Conservation (phyloP, 2,329 filamentous ascomycete genomes). For the Cytospora piceae region DNA sequence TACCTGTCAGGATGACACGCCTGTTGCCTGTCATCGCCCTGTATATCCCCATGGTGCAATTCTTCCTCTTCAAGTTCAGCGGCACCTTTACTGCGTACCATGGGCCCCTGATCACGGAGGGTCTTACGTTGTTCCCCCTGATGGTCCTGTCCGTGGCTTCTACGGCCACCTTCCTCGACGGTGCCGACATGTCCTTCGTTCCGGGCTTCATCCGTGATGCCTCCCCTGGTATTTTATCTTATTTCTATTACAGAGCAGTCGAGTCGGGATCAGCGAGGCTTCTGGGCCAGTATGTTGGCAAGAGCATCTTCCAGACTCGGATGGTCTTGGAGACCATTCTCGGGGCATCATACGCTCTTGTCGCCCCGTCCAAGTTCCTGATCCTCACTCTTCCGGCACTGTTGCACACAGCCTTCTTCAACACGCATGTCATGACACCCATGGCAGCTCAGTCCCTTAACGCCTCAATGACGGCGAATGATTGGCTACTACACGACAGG, state of each 20-base stretch:
- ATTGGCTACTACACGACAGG: slow-evolving; percentile 79
- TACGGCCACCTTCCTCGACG: slow-evolving; percentile 67
- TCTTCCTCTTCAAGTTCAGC: slow-evolving; percentile 70
- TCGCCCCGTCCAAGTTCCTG: slow-evolving; percentile 71
- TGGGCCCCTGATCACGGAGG: slow-evolving; percentile 78
- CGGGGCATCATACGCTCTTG: slow-evolving; percentile 64
- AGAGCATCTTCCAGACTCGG: slow-evolving; percentile 67
- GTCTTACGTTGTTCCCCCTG: slow-evolving; percentile 72
- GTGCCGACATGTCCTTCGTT: slow-evolving; percentile 58
- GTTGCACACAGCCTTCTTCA: slow-evolving; percentile 70
- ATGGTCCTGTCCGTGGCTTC: slow-evolving; percentile 65
- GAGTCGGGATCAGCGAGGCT: slow-evolving; percentile 47
- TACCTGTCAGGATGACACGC: slow-evolving; percentile 53
- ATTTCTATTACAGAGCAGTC: slow-evolving; percentile 62
- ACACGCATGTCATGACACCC: slow-evolving; percentile 71
- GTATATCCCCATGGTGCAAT: slow-evolving; percentile 75
- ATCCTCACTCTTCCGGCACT: slow-evolving; percentile 72
- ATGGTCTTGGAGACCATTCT: slow-evolving; percentile 73
- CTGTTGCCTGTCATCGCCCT: slow-evolving; percentile 75
- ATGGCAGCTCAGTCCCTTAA: slow-evolving; percentile 67
- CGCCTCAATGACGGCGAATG: slow-evolving; percentile 62
- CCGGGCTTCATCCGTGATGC: slow-evolving; percentile 65
- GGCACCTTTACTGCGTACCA: slow-evolving; percentile 65
- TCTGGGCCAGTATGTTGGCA: slow-evolving; percentile 59
- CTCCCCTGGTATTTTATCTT: slow-evolving; percentile 67